Evolutionary conservation across 2,329 filamentous ascomycete genomes (phyloP).

Genomic region (Colletotrichum salicis): DNA sequence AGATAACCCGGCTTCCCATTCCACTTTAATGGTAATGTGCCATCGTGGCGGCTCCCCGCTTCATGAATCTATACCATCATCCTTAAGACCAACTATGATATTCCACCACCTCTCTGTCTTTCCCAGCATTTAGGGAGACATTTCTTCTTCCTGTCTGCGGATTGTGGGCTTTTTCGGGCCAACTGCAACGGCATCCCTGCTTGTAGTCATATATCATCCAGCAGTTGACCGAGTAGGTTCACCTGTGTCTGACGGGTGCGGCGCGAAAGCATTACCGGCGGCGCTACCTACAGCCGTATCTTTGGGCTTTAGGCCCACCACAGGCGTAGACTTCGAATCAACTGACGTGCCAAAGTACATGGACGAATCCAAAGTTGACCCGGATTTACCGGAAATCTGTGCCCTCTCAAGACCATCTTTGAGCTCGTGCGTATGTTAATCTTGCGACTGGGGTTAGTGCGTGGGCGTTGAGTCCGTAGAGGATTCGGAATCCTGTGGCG

Average conservation of each 20-base stretch:
- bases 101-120: background rate
- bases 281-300: background rate
- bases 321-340: background rate
- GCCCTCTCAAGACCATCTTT: background rate
- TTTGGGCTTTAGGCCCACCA: background rate
- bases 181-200: background rate
- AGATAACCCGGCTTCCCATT: background rate
- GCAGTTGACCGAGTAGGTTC: background rate
- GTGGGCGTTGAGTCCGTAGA: background rate
- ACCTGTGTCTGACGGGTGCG: background rate
- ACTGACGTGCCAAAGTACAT: background rate
- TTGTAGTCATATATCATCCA: background rate
- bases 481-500: background rate
- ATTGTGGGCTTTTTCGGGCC: background rate
- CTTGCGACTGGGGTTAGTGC: background rate
- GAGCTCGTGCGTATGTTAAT: background rate
- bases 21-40: background rate
- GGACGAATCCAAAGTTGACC: background rate
- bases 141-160: background rate
- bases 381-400: background rate
- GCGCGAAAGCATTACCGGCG: too few species aligned
- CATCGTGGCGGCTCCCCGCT: background rate
- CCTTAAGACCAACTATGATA: background rate
- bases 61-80: background rate
- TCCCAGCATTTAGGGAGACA: background rate